Evolutionary conservation across 2,329 filamentous ascomycete genomes (phyloP).

Genomic region (Pestalotiopsis sp.): DNA sequence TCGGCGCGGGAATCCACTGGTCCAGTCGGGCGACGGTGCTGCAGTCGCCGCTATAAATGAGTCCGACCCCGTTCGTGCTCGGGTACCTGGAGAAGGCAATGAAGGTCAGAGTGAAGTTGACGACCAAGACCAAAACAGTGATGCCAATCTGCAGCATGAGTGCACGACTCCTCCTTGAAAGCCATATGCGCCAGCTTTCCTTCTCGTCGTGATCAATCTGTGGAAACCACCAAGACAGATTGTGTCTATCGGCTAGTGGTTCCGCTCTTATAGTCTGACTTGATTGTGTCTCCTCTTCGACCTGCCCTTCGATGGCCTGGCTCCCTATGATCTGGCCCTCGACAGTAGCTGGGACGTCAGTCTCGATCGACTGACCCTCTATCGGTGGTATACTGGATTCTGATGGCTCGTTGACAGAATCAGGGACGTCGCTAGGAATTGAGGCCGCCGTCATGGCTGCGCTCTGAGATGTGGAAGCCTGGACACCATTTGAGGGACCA

Average conservation of each 20-base stretch:
- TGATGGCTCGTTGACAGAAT: too few relatives aligned
- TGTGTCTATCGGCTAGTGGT: constrained; percentile 5
- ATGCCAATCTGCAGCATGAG: constrained; percentile 21
- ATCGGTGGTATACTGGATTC: too few relatives aligned
- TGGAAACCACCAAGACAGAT: constrained; percentile 15
- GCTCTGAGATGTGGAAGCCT: too few relatives aligned
- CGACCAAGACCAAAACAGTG: constrained; percentile 18
- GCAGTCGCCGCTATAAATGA: constrained; percentile 11
- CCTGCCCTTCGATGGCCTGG: not conserved
- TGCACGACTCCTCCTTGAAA: constrained; percentile 18
- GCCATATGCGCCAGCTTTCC: constrained; percentile 13
- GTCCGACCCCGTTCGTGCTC: constrained; percentile 4
- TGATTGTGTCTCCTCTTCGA: not conserved
- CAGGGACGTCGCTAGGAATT: too few relatives aligned
- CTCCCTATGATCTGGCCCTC: too few relatives aligned
- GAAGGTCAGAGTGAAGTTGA: constrained; percentile 18
- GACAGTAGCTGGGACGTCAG: too few relatives aligned
- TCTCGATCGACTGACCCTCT: too few relatives aligned
- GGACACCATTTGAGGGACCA: too few relatives aligned
- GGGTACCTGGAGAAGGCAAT: not conserved
- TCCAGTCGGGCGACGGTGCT: constrained; percentile 16
- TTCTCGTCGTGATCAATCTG: constrained; percentile 20
- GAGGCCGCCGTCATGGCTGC: too few relatives aligned
- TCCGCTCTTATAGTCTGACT: not conserved
- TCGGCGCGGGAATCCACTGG: constrained; percentile 29